These are phyloP conservation scores for Haplosporangium sp. DNA, from an alignment of 371 early-diverging fungal species.

Conservation along the genomic window DNA sequence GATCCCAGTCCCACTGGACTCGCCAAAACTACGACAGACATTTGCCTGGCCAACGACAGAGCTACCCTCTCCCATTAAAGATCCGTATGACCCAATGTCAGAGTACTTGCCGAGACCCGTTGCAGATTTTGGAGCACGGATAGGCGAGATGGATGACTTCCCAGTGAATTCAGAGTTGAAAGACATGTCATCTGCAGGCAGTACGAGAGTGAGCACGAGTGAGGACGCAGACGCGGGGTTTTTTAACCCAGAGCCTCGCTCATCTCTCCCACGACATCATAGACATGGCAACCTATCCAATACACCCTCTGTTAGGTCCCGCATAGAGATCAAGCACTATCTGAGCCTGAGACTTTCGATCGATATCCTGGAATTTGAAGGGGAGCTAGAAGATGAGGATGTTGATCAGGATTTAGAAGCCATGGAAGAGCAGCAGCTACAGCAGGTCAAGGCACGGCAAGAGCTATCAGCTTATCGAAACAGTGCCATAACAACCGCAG, in stretches of 20 bases:
- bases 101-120: neutral
- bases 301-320: conserved; percentile 1
- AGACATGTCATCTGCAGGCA: too few species aligned
- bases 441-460: conserved; percentile 29
- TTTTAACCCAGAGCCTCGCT: neutral
- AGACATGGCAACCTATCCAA: neutral
- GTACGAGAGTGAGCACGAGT: neutral
- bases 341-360: conserved; percentile 39
- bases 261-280: conserved; percentile 1
- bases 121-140: neutral
- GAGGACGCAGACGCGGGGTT: neutral
- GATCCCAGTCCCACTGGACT: conserved; percentile 36
- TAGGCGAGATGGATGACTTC: neutral
- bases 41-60: conserved; percentile 38
- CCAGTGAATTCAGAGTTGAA: too few species aligned
- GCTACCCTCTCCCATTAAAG: conserved; percentile 4
- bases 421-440: conserved; percentile 34
- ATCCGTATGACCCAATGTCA: too few species aligned
- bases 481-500: neutral
- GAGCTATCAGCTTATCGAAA: conserved; percentile 22
- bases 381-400: conserved; percentile 26
- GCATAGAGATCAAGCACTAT: conserved; percentile 53
- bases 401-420: conserved; percentile 35
- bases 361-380: conserved; percentile 46
- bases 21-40: conserved; percentile 41